Percentiles rank a stretch among this genome's conserved stretches.
These are phyloP conservation scores for Epichloe baconii DNA, from an alignment of 2,329 filamentous ascomycete species.

Conservation along the genomic window DNA sequence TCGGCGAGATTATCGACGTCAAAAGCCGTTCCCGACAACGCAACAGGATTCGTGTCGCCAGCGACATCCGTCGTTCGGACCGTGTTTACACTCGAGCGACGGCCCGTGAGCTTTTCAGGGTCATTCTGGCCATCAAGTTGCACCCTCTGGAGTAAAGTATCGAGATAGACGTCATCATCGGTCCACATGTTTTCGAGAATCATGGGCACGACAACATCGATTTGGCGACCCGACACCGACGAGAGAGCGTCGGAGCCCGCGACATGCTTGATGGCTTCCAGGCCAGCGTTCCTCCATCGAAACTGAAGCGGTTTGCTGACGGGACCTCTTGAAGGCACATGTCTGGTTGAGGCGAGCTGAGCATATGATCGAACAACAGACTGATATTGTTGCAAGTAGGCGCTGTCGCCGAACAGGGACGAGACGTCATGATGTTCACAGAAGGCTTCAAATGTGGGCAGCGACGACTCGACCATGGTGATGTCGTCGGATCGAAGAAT, in stretches of 20 bases:
- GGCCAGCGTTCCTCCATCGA: slow-evolving; percentile 61
- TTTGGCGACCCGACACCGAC: slow-evolving; percentile 61
- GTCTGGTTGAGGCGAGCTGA: slow-evolving; percentile 57
- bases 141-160: slow-evolving; percentile 52
- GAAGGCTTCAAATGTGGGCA: slow-evolving; percentile 76
- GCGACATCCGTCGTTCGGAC: slow-evolving; percentile 52
- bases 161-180: slow-evolving; percentile 55
- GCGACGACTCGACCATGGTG: slow-evolving; percentile 81
- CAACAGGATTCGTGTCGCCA: slow-evolving; percentile 52
- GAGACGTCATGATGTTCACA: slow-evolving; percentile 81
- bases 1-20: slow-evolving; percentile 86
- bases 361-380: slow-evolving; percentile 71
- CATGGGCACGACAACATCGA: slow-evolving; percentile 68
- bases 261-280: slow-evolving; percentile 69
- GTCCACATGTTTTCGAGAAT: slow-evolving; percentile 80
- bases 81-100: slow-evolving; percentile 69
- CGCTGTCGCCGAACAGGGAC: slow-evolving; percentile 71
- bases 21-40: slow-evolving; percentile 66
- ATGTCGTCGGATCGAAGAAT: slow-evolving; percentile 80
- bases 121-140: slow-evolving; percentile 57
- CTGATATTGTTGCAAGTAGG: slow-evolving; percentile 71
- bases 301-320: slow-evolving; percentile 61
- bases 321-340: slow-evolving; percentile 35
- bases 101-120: slow-evolving; percentile 46
- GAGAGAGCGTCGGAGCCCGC: slow-evolving; percentile 68